Base-by-base conservation (phyloP, 1,284 basidiomycete genomes). In the Apiotrichum domesticum region DNA sequence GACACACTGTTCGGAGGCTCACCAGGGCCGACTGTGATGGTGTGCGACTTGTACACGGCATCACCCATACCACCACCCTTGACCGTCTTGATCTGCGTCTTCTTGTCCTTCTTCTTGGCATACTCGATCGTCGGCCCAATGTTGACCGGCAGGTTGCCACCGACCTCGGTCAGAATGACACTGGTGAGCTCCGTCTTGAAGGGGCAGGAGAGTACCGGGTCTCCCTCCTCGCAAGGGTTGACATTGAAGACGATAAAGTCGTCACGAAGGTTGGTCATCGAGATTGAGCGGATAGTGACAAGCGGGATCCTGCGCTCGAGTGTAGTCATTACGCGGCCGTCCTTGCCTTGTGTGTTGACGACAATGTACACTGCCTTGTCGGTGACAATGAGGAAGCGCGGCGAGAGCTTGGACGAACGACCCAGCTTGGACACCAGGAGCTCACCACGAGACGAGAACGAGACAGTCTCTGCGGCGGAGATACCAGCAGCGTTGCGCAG, bases 101-200 rank as follows among this genome's bases (percentile, higher is more conserved):
- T 86, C 80, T 98, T 99, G 66, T 95, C 94, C 78, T 93, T 98
- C 83, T 98, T 98, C 82, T 98, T 98, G 43, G 83, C 81, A 73
- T 96, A 98, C 50, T 88, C 84, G 59, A 96, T 79, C 2, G 90
- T 94, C 58, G 90, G 86, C 0, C 82, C 84, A 64, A 95, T 84
- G 46, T 84, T 76, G 39, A 98, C 79, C 58, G 79, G 85, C 59
- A 93, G 82, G 58, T 84, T 86, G 2, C 85, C 90, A 67, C 86
- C 85, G 1, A 90, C 91, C 57, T 90, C 77, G 63, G 87, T 87
- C 58, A 94, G 79, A 45, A 99, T 81, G 66, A 88, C 86, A 10
- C 90, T 84, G 8, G 86, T 81, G 52, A 99, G 80, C 74, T 99
- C 96, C 0, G 96, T 98, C 84, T 99, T 99, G 84, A 98, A 95